Conservation (phyloP, 495 filamentous ascomycete genomes). For the Sphaerosporella brunnea region DNA sequence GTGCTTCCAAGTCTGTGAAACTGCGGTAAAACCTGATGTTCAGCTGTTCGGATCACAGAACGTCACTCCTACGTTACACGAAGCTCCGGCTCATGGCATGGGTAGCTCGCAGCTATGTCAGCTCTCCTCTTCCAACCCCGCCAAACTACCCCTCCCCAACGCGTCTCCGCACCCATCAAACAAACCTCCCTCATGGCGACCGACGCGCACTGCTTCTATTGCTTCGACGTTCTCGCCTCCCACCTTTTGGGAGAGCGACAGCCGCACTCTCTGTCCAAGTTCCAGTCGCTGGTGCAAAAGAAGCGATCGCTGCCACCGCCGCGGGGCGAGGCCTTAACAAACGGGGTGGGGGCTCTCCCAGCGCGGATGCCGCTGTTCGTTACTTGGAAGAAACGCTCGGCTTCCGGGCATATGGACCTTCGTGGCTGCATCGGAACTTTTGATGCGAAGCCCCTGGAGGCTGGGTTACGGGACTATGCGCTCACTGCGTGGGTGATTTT, state of each 20-base stretch:
- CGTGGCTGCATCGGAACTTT: constrained; percentile 97
- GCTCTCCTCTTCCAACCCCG: neutral
- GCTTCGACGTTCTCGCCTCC: constrained; percentile 67
- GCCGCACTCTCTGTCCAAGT: constrained; percentile 40
- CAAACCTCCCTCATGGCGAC: constrained; percentile 47
- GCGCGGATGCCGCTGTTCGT: constrained; percentile 58
- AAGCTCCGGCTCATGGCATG: too few relatives aligned
- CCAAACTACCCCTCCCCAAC: neutral
- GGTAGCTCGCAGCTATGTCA: too few relatives aligned
- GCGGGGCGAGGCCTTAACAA: constrained; percentile 6
- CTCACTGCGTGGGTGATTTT: constrained; percentile 67
- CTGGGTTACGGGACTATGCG: constrained; percentile 63
- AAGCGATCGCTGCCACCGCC: constrained; percentile 27
- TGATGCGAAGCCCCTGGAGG: constrained; percentile 52
- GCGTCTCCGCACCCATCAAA: neutral
- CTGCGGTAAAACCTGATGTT: too few relatives aligned
- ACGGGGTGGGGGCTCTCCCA: constrained; percentile 14
- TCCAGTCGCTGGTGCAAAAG: constrained; percentile 33
- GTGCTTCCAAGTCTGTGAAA: too few relatives aligned
- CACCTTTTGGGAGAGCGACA: constrained; percentile 43
- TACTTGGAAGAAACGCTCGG: constrained; percentile 70
- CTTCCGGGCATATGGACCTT: constrained; percentile 42
- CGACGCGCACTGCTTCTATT: constrained; percentile 67
- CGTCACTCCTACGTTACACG: too few relatives aligned
- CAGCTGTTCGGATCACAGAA: too few relatives aligned